These are phyloP conservation scores for Talaromyces sp. DNA, from an alignment of 2,329 filamentous ascomycete species.

Conservation along the genomic window DNA sequence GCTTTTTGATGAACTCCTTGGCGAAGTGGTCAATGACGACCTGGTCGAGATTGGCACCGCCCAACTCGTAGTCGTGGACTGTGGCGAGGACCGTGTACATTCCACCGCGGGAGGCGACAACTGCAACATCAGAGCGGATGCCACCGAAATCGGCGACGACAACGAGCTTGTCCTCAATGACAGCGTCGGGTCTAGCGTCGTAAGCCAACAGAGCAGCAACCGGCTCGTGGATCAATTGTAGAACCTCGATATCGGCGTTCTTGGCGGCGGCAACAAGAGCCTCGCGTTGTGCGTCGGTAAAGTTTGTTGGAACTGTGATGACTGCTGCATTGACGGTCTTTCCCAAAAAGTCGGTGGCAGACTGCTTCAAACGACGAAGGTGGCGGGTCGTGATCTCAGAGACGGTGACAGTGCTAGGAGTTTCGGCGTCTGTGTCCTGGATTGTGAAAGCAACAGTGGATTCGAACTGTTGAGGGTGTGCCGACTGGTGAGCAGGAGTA, in stretches of 20 bases:
- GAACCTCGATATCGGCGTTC: constrained; percentile 77
- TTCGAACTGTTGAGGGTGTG: constrained; percentile 75
- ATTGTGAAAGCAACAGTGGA: constrained; percentile 76
- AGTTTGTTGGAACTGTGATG: constrained; percentile 91
- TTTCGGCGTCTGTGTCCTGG: constrained; percentile 67
- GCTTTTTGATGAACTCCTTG: constrained; percentile 98
- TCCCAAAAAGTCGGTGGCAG: constrained; percentile 87
- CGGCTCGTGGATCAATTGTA: constrained; percentile 91
- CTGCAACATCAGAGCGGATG: constrained; percentile 84
- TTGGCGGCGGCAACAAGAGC: constrained; percentile 75
- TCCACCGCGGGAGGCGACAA: constrained; percentile 85
- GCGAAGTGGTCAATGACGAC: constrained; percentile 93
- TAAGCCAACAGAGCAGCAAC: constrained; percentile 86
- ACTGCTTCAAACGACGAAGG: constrained; percentile 72
- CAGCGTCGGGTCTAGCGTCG: constrained; percentile 75
- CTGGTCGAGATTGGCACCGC: constrained; percentile 80
- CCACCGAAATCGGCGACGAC: constrained; percentile 92
- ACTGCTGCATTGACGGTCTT: constrained; percentile 93
- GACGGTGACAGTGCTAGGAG: constrained; percentile 67
- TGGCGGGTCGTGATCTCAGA: constrained; percentile 81
- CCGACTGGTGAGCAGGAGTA: constrained; percentile 87
- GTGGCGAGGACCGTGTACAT: constrained; percentile 96
- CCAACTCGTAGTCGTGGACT: constrained; percentile 90
- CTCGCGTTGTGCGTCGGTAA: constrained; percentile 78
- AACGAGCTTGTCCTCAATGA: constrained; percentile 77